phyloP scores from a whole-genome alignment of 2,329 filamentous ascomycete species.

The Phyllosticta capitalensis region DNA sequence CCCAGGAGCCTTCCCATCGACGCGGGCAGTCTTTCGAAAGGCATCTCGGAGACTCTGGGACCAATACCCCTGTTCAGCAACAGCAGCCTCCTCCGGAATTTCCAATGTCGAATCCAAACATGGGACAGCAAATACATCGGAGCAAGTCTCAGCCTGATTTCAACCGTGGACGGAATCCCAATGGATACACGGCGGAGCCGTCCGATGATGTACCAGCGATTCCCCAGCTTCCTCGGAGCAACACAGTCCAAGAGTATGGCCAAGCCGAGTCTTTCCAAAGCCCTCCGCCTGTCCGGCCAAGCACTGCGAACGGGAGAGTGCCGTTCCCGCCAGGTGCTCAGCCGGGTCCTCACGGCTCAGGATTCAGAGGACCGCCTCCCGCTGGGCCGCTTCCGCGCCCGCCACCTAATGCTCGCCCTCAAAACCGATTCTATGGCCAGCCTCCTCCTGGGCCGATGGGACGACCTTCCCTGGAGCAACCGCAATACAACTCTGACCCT shows the following conservation, averaged over 20 bases:
- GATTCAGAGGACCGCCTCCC: slow-evolving; percentile 15
- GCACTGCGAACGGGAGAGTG: background rate
- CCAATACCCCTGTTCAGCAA: slow-evolving; percentile 10
- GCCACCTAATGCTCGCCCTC: background rate
- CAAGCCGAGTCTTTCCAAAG: slow-evolving; percentile 20
- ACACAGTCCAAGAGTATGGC: slow-evolving; percentile 24
- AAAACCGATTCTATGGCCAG: background rate
- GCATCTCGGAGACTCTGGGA: slow-evolving; percentile 13
- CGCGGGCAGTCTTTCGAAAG: slow-evolving; percentile 15
- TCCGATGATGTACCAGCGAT: slow-evolving; percentile 47
- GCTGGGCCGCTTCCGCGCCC: slow-evolving; percentile 1
- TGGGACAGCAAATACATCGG: slow-evolving; percentile 38
- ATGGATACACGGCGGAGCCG: slow-evolving; percentile 56
- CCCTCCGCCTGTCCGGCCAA: slow-evolving; percentile 11
- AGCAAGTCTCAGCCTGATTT: slow-evolving; percentile 61
- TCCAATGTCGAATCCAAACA: slow-evolving; percentile 9
- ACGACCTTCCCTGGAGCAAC: slow-evolving; percentile 19
- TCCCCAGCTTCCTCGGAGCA: slow-evolving; percentile 40
- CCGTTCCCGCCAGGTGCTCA: background rate
- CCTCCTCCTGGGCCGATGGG: slow-evolving; percentile 2
- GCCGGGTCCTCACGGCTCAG: slow-evolving; percentile 12
- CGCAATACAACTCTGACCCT: slow-evolving; percentile 18
- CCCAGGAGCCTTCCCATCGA: slow-evolving; percentile 13
- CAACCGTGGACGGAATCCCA: slow-evolving; percentile 21
- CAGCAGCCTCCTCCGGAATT: slow-evolving; percentile 4